Conservation (phyloP, 495 filamentous ascomycete genomes). For the Clohesyomyces aquaticus region DNA sequence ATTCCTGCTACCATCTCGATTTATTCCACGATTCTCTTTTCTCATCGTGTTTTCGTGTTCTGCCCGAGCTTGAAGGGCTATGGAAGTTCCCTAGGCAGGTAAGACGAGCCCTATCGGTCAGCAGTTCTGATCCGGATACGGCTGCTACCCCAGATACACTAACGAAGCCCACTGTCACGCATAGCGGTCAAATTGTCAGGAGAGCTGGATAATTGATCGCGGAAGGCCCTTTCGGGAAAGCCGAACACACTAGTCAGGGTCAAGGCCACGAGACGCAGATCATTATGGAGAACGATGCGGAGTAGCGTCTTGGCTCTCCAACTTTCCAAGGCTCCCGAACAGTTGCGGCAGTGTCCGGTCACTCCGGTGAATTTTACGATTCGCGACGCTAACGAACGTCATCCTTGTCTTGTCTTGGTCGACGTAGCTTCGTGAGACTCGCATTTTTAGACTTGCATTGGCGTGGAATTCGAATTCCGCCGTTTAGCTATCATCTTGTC, state of each 20-base stretch:
- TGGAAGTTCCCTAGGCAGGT: not conserved
- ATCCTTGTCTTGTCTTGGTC: not conserved
- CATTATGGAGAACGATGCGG: not conserved
- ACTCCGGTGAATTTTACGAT: slow-evolving; percentile 3
- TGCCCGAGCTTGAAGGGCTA: no score
- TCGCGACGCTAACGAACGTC: not conserved
- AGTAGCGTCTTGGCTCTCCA: not conserved
- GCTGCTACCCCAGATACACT: not conserved
- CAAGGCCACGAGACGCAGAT: not conserved
- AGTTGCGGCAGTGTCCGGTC: not conserved
- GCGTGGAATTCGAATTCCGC: slow-evolving; percentile 13
- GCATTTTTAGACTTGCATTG: not conserved
- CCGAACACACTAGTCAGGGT: not conserved
- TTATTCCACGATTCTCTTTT: no score
- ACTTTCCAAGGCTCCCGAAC: not conserved
- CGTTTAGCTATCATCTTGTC: no score
- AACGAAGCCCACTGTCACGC: not conserved
- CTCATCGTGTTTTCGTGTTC: no score
- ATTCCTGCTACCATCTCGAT: not conserved
- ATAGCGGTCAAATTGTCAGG: not conserved
- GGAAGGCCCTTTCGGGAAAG: not conserved
- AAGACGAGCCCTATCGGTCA: not conserved
- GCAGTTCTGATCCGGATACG: not conserved
- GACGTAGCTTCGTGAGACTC: slow-evolving; percentile 5
- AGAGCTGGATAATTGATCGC: not conserved